These are phyloP conservation scores for Erigeron philadelphicus DNA, from an alignment of 140 eudicot genomes.

Conservation along the genomic window DNA sequence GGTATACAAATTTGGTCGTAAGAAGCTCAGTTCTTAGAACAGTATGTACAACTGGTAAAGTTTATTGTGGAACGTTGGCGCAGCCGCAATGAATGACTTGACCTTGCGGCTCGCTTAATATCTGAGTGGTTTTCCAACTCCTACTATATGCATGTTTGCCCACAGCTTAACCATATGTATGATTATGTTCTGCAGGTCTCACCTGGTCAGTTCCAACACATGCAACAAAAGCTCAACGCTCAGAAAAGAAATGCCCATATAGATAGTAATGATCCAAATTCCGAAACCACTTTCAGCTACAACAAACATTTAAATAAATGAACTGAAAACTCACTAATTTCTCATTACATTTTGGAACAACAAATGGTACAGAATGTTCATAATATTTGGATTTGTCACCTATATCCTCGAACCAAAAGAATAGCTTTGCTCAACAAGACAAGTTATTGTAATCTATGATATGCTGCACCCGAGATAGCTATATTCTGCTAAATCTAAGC, in stretches of 20 bases:
- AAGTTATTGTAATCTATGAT: conserved; percentile 25
- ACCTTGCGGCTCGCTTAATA: too few species aligned
- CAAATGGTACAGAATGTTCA: neutral
- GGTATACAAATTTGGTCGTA: too few species aligned
- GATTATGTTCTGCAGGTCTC: neutral
- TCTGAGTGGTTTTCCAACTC: too few species aligned
- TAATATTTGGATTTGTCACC: neutral
- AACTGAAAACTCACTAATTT: too few species aligned
- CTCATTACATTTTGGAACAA: neutral
- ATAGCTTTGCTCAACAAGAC: conserved; percentile 5
- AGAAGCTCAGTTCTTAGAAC: too few species aligned
- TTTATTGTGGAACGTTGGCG: too few species aligned
- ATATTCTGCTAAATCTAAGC: conserved; percentile 40
- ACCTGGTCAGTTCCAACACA: neutral
- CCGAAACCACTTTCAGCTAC: neutral
- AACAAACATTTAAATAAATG: too few species aligned
- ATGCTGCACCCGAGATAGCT: conserved; percentile 18
- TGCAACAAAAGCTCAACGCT: neutral
- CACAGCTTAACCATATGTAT: neutral
- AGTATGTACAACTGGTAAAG: too few species aligned
- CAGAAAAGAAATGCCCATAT: neutral
- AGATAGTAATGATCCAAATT: neutral
- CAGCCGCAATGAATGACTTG: too few species aligned
- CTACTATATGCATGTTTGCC: too few species aligned
- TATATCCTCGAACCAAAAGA: conserved; percentile 1